phyloP scores from a whole-genome alignment of 768 basidiomycete species.

The Kwoniella mangroviensis region DNA sequence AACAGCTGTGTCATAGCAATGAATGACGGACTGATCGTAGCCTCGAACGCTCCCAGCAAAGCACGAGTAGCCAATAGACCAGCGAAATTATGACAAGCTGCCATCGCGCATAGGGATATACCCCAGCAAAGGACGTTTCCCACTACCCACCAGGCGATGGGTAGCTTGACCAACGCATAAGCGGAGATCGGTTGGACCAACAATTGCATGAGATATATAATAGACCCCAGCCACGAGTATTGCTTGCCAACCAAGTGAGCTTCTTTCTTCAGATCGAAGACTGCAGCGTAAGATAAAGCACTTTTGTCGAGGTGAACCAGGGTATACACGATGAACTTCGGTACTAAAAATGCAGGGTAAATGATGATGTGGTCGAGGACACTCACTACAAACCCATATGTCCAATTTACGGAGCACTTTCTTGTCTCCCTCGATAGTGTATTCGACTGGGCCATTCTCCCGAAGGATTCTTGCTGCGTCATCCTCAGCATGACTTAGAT shows the following conservation, averaged over 20 bases:
- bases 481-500: conserved; percentile 10
- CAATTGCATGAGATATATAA: conserved; percentile 26
- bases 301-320: conserved; percentile 32
- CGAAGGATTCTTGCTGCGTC: conserved; percentile 22
- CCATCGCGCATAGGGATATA: conserved; percentile 26
- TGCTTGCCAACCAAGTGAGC: conserved; percentile 22
- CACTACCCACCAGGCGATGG: conserved; percentile 19
- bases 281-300: conserved; percentile 34
- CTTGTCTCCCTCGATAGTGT: conserved; percentile 27
- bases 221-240: conserved; percentile 33
- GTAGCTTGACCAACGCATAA: conserved; percentile 30
- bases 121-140: conserved; percentile 24
- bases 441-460: conserved; percentile 28
- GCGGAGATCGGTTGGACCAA: conserved; percentile 28
- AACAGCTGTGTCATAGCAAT: conserved; percentile 23
- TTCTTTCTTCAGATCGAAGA: conserved; percentile 32
- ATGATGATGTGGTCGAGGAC: neutral
- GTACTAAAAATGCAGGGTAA: conserved; percentile 5
- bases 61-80: conserved; percentile 29
- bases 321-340: conserved; percentile 22
- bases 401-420: conserved; percentile 40
- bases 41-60: conserved; percentile 36
- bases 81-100: conserved; percentile 22
- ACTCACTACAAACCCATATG: conserved; percentile 25
- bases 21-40: conserved; percentile 30